Evolutionary conservation across 305 asterid species (phyloP), one percentile per base, ranked within the genome.

Genomic region (Fraxinus ornus): DNA sequence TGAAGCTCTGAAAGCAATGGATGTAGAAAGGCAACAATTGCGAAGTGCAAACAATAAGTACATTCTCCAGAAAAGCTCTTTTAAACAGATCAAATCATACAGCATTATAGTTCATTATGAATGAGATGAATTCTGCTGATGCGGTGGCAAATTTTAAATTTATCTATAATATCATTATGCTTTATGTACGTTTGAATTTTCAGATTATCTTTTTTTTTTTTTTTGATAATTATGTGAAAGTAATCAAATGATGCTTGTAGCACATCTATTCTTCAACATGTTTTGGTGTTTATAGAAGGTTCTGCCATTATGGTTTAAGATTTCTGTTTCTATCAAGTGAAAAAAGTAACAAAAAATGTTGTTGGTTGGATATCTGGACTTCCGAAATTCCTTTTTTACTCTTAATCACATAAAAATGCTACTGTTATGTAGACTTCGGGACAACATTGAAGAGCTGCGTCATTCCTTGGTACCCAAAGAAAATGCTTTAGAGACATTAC

Each of bases 1-100:
- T 88, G 99, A 96, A 84, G 99, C 99, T 15, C 83, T 96, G 80
- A 96, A 93, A 90, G 95, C 98, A 86, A 93, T 96, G 82, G 99
- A 94, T 82, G 86, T 77, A 64, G 99, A 96, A 87, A 92, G 98
- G 86, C 98, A 96, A 87, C 99, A 96, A 88, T 80, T 96, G 76
- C 90, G 98, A 83, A 94, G 90, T 90, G 90, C 95, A 83, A 96
- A 94, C 89, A 96, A 94, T 89, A 96, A 91, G 99, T 96, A 94
- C 55, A 36, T 64, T 81, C 83, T 84, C 84, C 87, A 82, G 22
- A 36, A 75, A 75, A 74, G 41, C 75, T 70, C 19, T 28, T 70
- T 28, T 70, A 32, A 64, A 15, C 75, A 13, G 39, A 70, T 70
- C 37, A 28, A 70, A 70, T 30, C 41, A 30, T 70, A 2, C 24